phyloP scores from a whole-genome alignment of 2,329 filamentous ascomycete genomes.

The Parastagonospora avenae region DNA sequence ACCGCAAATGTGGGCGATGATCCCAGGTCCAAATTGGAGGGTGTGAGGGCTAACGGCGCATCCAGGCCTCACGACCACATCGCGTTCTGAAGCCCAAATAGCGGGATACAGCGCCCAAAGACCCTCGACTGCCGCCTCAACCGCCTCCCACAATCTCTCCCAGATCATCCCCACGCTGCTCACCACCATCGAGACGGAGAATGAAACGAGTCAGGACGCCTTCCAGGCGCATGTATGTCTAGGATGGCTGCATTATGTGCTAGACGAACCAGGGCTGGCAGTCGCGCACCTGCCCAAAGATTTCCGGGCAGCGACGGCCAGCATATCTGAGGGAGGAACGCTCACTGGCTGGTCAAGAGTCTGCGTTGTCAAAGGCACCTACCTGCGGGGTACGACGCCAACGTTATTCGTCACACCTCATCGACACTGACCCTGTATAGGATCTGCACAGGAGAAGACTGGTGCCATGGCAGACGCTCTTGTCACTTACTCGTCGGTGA shows the following conservation, averaged over 20 bases:
- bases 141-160: slow-evolving; percentile 35
- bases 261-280: slow-evolving; percentile 70
- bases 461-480: slow-evolving; percentile 62
- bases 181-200: slow-evolving; percentile 48
- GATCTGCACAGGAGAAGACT: slow-evolving; percentile 52
- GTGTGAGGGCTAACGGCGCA: slow-evolving; percentile 20
- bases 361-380: slow-evolving; percentile 78
- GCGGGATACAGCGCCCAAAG: slow-evolving; percentile 49
- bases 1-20: slow-evolving; percentile 73
- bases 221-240: slow-evolving; percentile 83
- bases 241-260: slow-evolving; percentile 82
- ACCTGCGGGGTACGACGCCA: slow-evolving; percentile 69
- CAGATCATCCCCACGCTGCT: slow-evolving; percentile 49
- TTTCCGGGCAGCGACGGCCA: slow-evolving; percentile 49
- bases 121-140: slow-evolving; percentile 50
- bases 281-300: slow-evolving; percentile 66
- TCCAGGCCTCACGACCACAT: slow-evolving; percentile 54
- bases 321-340: slow-evolving; percentile 37
- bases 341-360: slow-evolving; percentile 79
- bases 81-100: slow-evolving; percentile 54
- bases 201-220: slow-evolving; percentile 57
- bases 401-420: background rate
- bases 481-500: slow-evolving; percentile 67
- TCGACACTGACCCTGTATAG: slow-evolving; percentile 35
- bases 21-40: slow-evolving; percentile 4